A percentile compares a stretch with the other conserved stretches of the same genome.
phyloP scores from a whole-genome alignment of 2,329 filamentous ascomycete genomes.

The Hymenoscyphus fraxineus region DNA sequence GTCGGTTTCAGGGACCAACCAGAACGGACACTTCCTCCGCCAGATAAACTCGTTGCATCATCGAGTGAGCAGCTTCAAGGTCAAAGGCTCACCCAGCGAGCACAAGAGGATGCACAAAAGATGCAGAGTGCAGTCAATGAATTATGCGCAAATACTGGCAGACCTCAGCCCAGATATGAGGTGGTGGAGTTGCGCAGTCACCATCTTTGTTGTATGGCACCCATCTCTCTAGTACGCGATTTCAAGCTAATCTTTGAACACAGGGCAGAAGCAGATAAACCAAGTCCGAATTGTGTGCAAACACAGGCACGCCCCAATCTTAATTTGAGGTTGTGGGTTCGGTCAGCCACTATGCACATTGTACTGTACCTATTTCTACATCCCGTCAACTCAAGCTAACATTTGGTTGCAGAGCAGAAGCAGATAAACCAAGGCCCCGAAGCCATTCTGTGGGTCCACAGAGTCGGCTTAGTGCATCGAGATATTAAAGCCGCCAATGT shows the following conservation, averaged over 20 bases:
- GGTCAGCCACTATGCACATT: conserved; percentile 58
- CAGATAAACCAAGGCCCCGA: conserved; percentile 52
- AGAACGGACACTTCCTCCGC: too few relatives aligned
- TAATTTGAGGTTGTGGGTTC: too few relatives aligned
- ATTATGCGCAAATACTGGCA: conserved; percentile 55
- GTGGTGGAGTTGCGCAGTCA: conserved; percentile 54
- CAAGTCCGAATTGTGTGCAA: conserved; percentile 43
- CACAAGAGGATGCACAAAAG: conserved; percentile 59
- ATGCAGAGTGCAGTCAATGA: conserved; percentile 64
- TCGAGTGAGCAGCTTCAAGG: too few relatives aligned
- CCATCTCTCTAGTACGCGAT: not conserved
- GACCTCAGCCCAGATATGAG: conserved; percentile 61
- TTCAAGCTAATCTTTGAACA: conserved; percentile 16
- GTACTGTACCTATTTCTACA: conserved; percentile 38
- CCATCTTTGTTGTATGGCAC: conserved; percentile 53
- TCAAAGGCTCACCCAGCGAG: not conserved
- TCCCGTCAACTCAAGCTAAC: too few relatives aligned
- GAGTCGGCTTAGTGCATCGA: too few relatives aligned
- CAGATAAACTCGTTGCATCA: too few relatives aligned
- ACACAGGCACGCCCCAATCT: too few relatives aligned
- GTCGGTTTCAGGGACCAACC: too few relatives aligned
- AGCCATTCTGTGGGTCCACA: not conserved
- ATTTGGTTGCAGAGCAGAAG: too few relatives aligned
- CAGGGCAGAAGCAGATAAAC: conserved; percentile 32
- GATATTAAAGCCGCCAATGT: conserved; percentile 50